Base-by-base conservation (phyloP, 768 basidiomycete species). In the Amanita polypyramis region DNA sequence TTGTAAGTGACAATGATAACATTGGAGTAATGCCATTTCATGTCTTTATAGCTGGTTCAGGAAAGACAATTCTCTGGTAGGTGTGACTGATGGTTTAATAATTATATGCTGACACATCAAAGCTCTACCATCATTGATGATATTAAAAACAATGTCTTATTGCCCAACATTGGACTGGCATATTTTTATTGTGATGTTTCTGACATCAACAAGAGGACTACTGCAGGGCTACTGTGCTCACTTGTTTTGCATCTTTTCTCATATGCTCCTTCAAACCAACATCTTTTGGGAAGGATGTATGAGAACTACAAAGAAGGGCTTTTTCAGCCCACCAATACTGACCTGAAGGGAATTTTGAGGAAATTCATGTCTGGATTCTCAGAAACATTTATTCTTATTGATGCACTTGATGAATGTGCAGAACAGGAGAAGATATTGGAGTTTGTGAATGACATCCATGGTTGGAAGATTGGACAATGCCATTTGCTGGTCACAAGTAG, bases 111-210 rank as follows among this genome's bases (percentile, higher is more conserved):
- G n/a, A n/a, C n/a, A n/a, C n/a, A n/a, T n/a, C n/a, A n/a, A 20
- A 45, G 44, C n/a, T 45, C 44, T 21, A 36, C 21, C 9, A 20
- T 45, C 14, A 14, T 45, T 12, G 4, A 45, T 19, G 19, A 45
- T 35, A 21, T 45, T 21, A 5, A 34, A n/a, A 4, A 5, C 25
- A n/a, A 14, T 43, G 25, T 9, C 15, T 21, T 8, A 8, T 12
- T 3, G 6, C 7, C 5, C 19, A 15, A 25, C 7, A 35, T n/a
- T 34, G 40, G 21, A 29, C 1, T 41, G 8, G 44, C 10, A 32
- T 45, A 45, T 32, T 45, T 34, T 20, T 45, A 45, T 25, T 45
- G 29, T 45, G 44, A 45, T 17, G 35, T 45, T 25, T 20, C 12
- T 21, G 33, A 45, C 10, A 4, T 4, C 9, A 15, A 2, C 10